Evolutionary conservation across 164 flowering plant genomes (phyloP), one percentile per base, ranked within the genome.

Genomic region (Macadamia integrifolia): DNA sequence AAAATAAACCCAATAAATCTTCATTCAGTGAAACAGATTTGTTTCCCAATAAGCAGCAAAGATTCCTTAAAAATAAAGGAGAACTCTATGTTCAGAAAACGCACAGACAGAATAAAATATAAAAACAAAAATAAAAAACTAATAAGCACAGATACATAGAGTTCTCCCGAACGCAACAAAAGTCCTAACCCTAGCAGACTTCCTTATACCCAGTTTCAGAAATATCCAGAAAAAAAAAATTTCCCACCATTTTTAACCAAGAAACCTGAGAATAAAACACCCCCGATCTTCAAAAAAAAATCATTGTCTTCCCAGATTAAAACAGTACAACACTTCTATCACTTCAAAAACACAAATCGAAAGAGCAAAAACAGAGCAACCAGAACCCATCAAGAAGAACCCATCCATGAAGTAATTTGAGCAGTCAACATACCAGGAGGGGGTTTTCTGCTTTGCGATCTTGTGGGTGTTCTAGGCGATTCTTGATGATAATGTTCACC

Each of bases 401-500:
- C 42, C 32, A 15, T 17, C 2, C 6, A 48, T 70, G 17, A 30
- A 58, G 11, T 3, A 61, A 56, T 0, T n/a, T 9, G 52, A 59
- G 14, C 23, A 15, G n/a, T 28, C 6, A 15, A 60, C 69, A 13
- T 64, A 77, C 80, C 80, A 44, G 66, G 3, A 59, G 74, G 71
- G 0, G 67, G 77, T 32, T 62, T 73, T 58, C 71, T 60, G 69
- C 49, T 61, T 17, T 66, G 59, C 53, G 65, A 59, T 64, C 75
- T 69, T 40, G 58, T 6, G 15, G 61, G 11, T 5, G 60, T 9
- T 43, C 59, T 32, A 12, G 43, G 49, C 9, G 52, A n/a, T 13
- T 66, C 61, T 35, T 55, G 69, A 66, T 55, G 57, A 53, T 53
- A 30, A 64, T 48, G 28, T 35, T 35, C 40, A 10, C 29, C 49